Conservation (phyloP, 805 yeast genomes). For the Schwanniomyces polymorphus region DNA sequence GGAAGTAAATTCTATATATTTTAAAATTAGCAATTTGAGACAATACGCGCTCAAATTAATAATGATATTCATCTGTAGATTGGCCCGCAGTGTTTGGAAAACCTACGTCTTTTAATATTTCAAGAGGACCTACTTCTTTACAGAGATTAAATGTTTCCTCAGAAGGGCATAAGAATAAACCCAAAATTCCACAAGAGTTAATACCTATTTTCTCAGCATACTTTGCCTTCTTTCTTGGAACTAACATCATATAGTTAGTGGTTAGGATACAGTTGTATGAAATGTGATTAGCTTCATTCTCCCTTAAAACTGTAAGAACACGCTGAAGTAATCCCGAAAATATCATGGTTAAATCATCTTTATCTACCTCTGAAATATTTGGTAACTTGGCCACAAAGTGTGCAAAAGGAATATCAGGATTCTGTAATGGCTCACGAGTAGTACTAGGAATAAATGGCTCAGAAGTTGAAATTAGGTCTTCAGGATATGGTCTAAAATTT, state of each 20-base stretch:
- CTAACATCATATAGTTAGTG: constrained; percentile 76
- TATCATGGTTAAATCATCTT: constrained; percentile 62
- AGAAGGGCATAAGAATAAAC: constrained; percentile 74
- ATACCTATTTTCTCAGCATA: constrained; percentile 57
- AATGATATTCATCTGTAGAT: constrained; percentile 64
- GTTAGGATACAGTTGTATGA: constrained; percentile 85
- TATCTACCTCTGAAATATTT: constrained; percentile 35
- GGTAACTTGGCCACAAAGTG: constrained; percentile 76
- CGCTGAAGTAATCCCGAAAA: constrained; percentile 75
- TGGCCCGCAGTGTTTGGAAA: constrained; percentile 60
- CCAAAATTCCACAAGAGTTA: constrained; percentile 80
- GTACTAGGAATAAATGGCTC: constrained; percentile 55
- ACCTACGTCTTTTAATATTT: constrained; percentile 65
- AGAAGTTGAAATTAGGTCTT: constrained; percentile 38
- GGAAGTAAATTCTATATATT: constrained; percentile 12
- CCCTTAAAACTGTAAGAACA: constrained; percentile 64
- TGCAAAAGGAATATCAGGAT: constrained; percentile 68
- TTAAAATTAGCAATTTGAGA: no score
- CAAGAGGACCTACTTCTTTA: constrained; percentile 44
- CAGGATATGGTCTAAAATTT: constrained; percentile 59
- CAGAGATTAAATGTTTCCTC: constrained; percentile 53
- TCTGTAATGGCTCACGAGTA: constrained; percentile 58
- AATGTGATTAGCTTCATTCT: constrained; percentile 42
- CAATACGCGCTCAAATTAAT: constrained; percentile 27
- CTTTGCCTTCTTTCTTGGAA: constrained; percentile 71